Evolutionary conservation across 805 yeast species (phyloP).

Genomic region (Saturnispora sanitii): DNA sequence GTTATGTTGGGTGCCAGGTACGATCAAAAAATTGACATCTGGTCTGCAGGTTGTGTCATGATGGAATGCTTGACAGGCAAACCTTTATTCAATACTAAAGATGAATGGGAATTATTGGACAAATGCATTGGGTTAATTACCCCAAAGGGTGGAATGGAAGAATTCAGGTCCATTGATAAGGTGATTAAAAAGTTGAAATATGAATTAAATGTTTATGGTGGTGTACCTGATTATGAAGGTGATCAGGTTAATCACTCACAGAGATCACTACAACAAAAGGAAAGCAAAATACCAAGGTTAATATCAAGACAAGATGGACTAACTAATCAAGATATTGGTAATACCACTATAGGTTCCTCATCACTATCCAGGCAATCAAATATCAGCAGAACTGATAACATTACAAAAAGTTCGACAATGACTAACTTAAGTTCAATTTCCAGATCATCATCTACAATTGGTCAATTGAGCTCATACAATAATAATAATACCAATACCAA

Average conservation of each 20-base stretch:
- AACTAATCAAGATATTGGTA: too few species aligned
- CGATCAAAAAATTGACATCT: conserved; percentile 50
- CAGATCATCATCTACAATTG: not conserved
- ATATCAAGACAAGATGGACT: not conserved
- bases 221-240: conserved; percentile 4
- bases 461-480: too few species aligned
- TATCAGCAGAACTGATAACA: not conserved
- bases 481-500: too few species aligned
- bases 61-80: conserved; percentile 69
- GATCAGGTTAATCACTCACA: too few species aligned
- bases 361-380: conserved; percentile 1
- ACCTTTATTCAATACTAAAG: conserved; percentile 38
- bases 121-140: conserved; percentile 21
- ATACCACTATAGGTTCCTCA: too few species aligned
- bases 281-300: conserved; percentile 1
- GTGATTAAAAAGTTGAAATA: conserved; percentile 1
- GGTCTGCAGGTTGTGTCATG: conserved; percentile 92
- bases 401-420: not conserved
- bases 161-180: not conserved
- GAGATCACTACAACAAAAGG: not conserved
- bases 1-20: conserved; percentile 59
- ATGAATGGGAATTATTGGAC: conserved; percentile 39
- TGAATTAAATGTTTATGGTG: conserved; percentile 5
- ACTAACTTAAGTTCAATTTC: not conserved
- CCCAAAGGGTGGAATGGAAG: not conserved